Conservation (phyloP, 2,329 filamentous ascomycete species). For the Sclerotinia borealis region DNA sequence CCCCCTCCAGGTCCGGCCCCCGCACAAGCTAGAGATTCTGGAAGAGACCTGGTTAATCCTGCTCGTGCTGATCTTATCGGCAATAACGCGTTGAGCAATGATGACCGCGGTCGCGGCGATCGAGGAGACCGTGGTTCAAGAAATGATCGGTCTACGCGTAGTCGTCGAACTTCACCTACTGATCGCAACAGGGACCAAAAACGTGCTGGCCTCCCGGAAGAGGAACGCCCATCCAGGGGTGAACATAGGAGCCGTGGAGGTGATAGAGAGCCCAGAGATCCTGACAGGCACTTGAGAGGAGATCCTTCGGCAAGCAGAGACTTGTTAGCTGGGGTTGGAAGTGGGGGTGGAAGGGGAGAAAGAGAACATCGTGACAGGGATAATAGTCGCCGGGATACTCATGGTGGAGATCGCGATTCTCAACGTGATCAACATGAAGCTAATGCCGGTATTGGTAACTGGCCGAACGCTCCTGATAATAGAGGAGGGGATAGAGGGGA, state of each 20-base stretch:
- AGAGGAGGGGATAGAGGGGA: conserved; percentile 21
- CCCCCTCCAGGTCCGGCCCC: conserved; percentile 30
- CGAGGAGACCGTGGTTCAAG: conserved; percentile 26
- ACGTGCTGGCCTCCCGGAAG: conserved; percentile 21
- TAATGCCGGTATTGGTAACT: neutral
- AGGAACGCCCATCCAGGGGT: conserved; percentile 24
- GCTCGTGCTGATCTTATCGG: conserved; percentile 30
- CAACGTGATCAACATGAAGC: conserved; percentile 3
- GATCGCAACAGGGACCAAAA: conserved; percentile 29
- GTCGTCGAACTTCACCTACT: conserved; percentile 28
- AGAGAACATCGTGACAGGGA: conserved; percentile 17
- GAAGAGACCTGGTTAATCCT: conserved; percentile 25
- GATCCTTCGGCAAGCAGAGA: conserved; percentile 14
- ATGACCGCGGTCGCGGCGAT: conserved; percentile 24
- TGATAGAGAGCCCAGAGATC: conserved; percentile 20
- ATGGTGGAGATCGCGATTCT: conserved; percentile 8
- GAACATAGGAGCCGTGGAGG: conserved; percentile 28
- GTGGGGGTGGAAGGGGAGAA: conserved; percentile 19
- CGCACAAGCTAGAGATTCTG: conserved; percentile 18
- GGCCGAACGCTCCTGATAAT: conserved; percentile 6
- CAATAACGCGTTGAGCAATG: conserved; percentile 14
- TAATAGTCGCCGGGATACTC: conserved; percentile 16
- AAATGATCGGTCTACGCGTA: conserved; percentile 30
- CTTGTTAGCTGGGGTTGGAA: conserved; percentile 19
- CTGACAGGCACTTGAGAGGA: conserved; percentile 1